Percentiles rank a stretch among this genome's conserved stretches.
Evolutionary conservation across 257 asterid genomes (phyloP).

Genomic region (Ajuga chamaepitys): DNA sequence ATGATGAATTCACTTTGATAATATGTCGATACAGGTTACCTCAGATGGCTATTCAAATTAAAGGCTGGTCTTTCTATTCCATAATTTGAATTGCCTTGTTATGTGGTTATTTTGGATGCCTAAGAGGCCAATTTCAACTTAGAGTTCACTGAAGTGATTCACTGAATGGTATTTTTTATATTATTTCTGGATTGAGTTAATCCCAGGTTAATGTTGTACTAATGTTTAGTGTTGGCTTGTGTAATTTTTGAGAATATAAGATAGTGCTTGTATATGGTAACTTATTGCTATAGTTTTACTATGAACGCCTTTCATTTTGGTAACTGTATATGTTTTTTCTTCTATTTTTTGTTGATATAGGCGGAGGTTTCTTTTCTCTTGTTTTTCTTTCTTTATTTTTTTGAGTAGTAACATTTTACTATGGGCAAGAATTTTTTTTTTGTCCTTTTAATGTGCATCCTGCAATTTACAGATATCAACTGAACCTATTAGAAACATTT

Average conservation of each 20-base stretch:
- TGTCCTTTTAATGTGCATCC: background rate
- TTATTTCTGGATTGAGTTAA: background rate
- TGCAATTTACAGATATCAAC: background rate
- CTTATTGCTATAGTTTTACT: conserved; percentile 1
- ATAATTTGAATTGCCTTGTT: background rate
- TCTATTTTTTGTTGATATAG: background rate
- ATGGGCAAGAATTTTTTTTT: background rate
- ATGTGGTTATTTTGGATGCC: background rate
- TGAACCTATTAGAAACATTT: background rate
- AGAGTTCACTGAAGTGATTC: background rate
- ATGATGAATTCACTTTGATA: background rate
- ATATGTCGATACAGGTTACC: background rate
- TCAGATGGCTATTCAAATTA: background rate
- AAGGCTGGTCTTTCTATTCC: background rate
- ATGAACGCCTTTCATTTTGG: background rate
- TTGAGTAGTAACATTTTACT: too few relatives aligned
- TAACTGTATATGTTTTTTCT: conserved; percentile 3
- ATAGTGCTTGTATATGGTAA: background rate
- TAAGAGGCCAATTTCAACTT: background rate
- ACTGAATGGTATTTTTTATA: background rate
- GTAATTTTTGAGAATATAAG: background rate
- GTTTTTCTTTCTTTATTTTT: background rate
- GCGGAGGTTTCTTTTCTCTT: background rate
- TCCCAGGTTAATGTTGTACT: background rate
- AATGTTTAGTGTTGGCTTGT: background rate